phyloP scores from a whole-genome alignment of 345 rosid species.

The Populus davidiana region DNA sequence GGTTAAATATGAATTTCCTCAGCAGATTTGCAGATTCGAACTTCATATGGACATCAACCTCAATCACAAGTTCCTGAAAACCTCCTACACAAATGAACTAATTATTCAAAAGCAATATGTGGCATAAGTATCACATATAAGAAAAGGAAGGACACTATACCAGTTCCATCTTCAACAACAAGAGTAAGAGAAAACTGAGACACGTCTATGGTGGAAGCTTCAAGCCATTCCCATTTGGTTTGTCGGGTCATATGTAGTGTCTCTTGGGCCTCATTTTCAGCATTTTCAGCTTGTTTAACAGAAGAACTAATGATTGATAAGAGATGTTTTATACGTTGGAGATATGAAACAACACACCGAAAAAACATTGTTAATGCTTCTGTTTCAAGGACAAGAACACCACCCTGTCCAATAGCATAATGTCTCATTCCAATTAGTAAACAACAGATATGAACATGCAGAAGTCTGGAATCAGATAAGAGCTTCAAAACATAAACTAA shows the following conservation, averaged over 20 bases:
- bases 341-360: constrained; percentile 42
- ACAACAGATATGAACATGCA: neutral
- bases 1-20: constrained; percentile 52
- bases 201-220: constrained; percentile 44
- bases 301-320: constrained; percentile 36
- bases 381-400: constrained; percentile 61
- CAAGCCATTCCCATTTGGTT: constrained; percentile 33
- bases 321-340: constrained; percentile 30
- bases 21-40: constrained; percentile 39
- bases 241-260: constrained; percentile 28
- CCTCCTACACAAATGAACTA: constrained; percentile 43
- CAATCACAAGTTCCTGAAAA: constrained; percentile 56
- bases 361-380: constrained; percentile 47
- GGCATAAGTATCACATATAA: constrained; percentile 11
- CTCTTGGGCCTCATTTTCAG: constrained; percentile 34
- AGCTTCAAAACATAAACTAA: neutral
- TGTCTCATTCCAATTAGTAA: constrained; percentile 26
- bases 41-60: constrained; percentile 52
- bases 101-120: constrained; percentile 18
- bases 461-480: constrained; percentile 5
- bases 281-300: constrained; percentile 25
- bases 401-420: constrained; percentile 67
- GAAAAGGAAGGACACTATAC: constrained; percentile 38
- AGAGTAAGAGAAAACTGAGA: constrained; percentile 59
- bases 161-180: constrained; percentile 53